phyloP scores from a whole-genome alignment of 306 rosid genomes.

The Vigna angularis region DNA sequence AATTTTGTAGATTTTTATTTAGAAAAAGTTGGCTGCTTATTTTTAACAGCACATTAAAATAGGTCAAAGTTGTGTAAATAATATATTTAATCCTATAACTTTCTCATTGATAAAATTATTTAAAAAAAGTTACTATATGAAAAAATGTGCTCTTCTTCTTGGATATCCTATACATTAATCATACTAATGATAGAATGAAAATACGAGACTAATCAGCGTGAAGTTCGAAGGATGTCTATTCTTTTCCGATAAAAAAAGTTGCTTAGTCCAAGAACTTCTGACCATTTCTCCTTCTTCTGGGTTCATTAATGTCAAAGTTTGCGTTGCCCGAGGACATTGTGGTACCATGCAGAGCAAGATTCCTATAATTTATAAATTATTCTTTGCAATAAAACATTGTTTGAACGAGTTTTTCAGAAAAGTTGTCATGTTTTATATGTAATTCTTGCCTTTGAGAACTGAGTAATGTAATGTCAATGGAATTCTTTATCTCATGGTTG shows the following conservation, averaged over 20 bases:
- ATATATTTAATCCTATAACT: background rate
- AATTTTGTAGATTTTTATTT: no score
- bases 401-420: background rate
- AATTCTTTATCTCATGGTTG: background rate
- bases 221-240: slow-evolving; percentile 41
- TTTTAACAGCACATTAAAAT: no score
- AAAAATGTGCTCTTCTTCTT: background rate
- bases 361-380: background rate
- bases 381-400: background rate
- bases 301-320: slow-evolving; percentile 35
- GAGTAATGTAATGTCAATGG: background rate
- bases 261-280: slow-evolving; percentile 38
- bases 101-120: background rate
- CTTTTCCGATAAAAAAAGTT: slow-evolving; percentile 33
- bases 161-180: background rate
- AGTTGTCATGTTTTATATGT: background rate
- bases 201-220: background rate
- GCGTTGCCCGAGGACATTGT: slow-evolving; percentile 29
- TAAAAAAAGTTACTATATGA: background rate
- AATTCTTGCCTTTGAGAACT: background rate
- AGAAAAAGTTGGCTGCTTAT: no score
- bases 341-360: background rate
- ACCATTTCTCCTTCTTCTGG: slow-evolving; percentile 37
- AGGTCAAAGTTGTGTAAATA: no score
- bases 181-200: slow-evolving; percentile 38